Conservation (phyloP, 1,139 yeast species). For the Pichia sp. region DNA sequence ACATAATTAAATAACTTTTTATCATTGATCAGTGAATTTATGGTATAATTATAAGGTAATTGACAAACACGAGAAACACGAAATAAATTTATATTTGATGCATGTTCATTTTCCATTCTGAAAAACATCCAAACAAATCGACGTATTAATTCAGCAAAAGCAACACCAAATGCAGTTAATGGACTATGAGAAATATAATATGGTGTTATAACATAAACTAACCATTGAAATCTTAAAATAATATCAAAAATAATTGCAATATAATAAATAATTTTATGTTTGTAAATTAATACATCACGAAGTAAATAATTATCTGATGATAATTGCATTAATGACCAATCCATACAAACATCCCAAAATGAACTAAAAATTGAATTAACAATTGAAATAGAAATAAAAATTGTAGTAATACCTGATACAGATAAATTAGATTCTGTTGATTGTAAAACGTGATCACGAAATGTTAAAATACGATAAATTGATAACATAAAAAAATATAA, state of each 20-base stretch:
- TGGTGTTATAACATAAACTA: slow-evolving; percentile 70
- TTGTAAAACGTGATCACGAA: too few relatives aligned
- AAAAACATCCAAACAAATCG: slow-evolving; percentile 85
- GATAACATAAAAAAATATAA: slow-evolving; percentile 68
- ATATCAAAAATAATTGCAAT: slow-evolving; percentile 68
- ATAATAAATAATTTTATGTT: slow-evolving; percentile 61
- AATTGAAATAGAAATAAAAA: slow-evolving; percentile 7
- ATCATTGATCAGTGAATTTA: neutral
- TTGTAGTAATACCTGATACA: slow-evolving; percentile 3
- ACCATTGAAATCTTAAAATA: slow-evolving; percentile 80
- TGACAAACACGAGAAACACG: slow-evolving; percentile 85
- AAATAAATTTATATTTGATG: slow-evolving; percentile 75
- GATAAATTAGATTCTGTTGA: too few relatives aligned
- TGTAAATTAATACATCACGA: slow-evolving; percentile 57
- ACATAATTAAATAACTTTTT: neutral
- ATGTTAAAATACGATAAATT: slow-evolving; percentile 62
- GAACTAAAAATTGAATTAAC: slow-evolving; percentile 35
- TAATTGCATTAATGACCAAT: slow-evolving; percentile 81
- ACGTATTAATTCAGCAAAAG: slow-evolving; percentile 72
- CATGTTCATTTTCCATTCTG: slow-evolving; percentile 94
- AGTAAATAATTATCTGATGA: slow-evolving; percentile 54
- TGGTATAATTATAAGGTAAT: slow-evolving; percentile 54
- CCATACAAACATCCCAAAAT: slow-evolving; percentile 92
- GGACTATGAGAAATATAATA: slow-evolving; percentile 83
- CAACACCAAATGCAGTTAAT: slow-evolving; percentile 74